Base-by-base conservation (phyloP, 2,329 filamentous ascomycete species). In the Pseudocercospora musae region DNA sequence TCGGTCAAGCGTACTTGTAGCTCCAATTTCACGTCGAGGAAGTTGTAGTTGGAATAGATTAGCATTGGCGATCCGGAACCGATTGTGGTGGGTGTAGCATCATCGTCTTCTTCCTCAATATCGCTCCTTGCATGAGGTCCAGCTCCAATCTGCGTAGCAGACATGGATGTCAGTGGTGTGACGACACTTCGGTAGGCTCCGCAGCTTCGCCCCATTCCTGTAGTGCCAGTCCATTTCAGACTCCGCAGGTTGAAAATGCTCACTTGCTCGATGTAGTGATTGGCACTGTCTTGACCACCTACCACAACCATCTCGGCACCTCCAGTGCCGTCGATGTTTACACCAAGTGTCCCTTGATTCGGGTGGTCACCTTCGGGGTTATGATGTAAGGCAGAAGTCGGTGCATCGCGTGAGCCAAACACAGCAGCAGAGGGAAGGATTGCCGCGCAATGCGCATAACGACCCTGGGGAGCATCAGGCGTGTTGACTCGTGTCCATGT, bases 1-100 rank as follows among this genome's bases (percentile, higher is more conserved):
- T 98, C 93, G 1, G 91, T 86, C 8, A 90, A 82, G 57, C 95
- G 87, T 53, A 99, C 87, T 76, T 98, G 95, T 40, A 99, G 81
- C 76, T 99, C 95, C 23, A 99, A 81, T 75, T 96, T 98, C 68
- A 99, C 95, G 71, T 99, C 94, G 59, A 99, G 77, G 72, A 99
- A 99, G 77, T 99, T 98, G 78, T 99, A 99, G 75, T 99, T 99
- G 23, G 94, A 98, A 76, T 99, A 99, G 50, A 99, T 96, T 65
- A 99, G 84, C 92, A 98, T 97, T 2, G 86, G 82, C 6, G 84
- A 82, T 15, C 83, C 84, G 20, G 76, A 78, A 20, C 69, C 72
- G 48, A 72, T 75, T 55, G 72, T 62, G 18, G 62, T 55, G 7
- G 76, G 61, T 66, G 78, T 68, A 56, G 72, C 65, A 71, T 76